A percentile compares a stretch with the other conserved stretches of the same genome.
Conservation (phyloP, 106 monocot genomes). For the Apostasia ramifera region DNA sequence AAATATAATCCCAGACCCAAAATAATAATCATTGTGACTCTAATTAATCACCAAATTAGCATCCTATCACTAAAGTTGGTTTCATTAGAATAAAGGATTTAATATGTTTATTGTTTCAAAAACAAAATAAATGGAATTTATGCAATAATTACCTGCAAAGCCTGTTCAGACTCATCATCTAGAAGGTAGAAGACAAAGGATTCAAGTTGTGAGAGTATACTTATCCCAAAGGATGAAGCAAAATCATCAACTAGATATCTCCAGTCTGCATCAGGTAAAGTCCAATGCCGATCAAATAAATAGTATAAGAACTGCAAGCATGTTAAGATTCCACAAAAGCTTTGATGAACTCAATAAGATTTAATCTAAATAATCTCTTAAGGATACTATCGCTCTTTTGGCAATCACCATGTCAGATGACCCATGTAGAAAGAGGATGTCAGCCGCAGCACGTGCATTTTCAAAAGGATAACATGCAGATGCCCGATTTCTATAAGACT, state of each 20-base stretch:
- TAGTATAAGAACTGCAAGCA: conserved; percentile 78
- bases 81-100: too few relatives aligned
- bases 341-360: not conserved
- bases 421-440: conserved; percentile 81
- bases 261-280: conserved; percentile 64
- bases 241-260: conserved; percentile 80
- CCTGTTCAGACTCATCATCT: conserved; percentile 69
- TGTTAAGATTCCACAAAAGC: conserved; percentile 30
- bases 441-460: conserved; percentile 57
- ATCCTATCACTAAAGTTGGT: too few relatives aligned
- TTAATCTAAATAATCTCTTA: not conserved
- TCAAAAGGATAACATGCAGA: conserved; percentile 62
- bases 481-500: conserved; percentile 7
- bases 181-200: conserved; percentile 81
- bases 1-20: too few relatives aligned
- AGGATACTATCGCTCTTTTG: conserved; percentile 96
- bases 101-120: too few relatives aligned
- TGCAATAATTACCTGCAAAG: conserved; percentile 55
- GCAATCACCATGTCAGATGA: conserved; percentile 83
- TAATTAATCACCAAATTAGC: too few relatives aligned
- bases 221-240: conserved; percentile 64
- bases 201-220: conserved; percentile 40
- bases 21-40: too few relatives aligned
- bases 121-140: not conserved
- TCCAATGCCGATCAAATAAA: conserved; percentile 91